These are phyloP conservation scores for Exserohilum turcica DNA, from an alignment of 2,329 filamentous ascomycete genomes.

Conservation along the genomic window DNA sequence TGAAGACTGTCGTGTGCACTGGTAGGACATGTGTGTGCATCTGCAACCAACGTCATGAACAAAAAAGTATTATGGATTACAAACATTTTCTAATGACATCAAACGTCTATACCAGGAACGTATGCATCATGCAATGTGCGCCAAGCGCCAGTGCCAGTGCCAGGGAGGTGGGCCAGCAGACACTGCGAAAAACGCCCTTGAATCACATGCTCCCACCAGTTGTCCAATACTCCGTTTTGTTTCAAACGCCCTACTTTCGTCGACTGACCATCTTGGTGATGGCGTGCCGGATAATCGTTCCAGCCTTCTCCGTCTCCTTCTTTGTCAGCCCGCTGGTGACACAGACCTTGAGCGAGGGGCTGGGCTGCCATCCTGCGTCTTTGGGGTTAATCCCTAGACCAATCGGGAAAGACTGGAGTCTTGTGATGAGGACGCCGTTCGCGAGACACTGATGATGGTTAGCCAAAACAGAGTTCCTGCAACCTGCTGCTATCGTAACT, in stretches of 20 bases:
- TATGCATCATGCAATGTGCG: slow-evolving; percentile 1
- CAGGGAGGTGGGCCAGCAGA: not conserved
- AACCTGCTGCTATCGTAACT: too few species aligned
- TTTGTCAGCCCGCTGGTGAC: slow-evolving; percentile 84
- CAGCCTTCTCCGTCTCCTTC: slow-evolving; percentile 96
- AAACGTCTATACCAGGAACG: slow-evolving; percentile 1
- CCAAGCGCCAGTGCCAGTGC: not conserved
- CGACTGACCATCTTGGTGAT: slow-evolving; percentile 86
- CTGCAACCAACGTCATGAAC: too few species aligned
- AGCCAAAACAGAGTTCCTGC: slow-evolving; percentile 3
- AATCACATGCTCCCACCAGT: not conserved
- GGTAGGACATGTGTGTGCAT: too few species aligned
- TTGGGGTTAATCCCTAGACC: slow-evolving; percentile 65
- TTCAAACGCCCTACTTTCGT: slow-evolving; percentile 44
- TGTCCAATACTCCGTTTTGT: not conserved
- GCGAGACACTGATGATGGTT: slow-evolving; percentile 67
- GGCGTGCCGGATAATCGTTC: slow-evolving; percentile 83
- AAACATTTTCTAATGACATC: not conserved
- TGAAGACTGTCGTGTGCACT: too few species aligned
- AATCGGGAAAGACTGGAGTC: slow-evolving; percentile 75
- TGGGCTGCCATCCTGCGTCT: slow-evolving; percentile 69
- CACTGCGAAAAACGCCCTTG: slow-evolving; percentile 4
- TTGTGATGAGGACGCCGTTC: slow-evolving; percentile 88
- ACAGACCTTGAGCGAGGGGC: slow-evolving; percentile 88
- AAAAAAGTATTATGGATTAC: slow-evolving; percentile 8